Percentiles rank a stretch among this genome's conserved stretches.
phyloP scores from a whole-genome alignment of 2,329 filamentous ascomycete genomes.

The Pseudocercospora pini-densiflorae region DNA sequence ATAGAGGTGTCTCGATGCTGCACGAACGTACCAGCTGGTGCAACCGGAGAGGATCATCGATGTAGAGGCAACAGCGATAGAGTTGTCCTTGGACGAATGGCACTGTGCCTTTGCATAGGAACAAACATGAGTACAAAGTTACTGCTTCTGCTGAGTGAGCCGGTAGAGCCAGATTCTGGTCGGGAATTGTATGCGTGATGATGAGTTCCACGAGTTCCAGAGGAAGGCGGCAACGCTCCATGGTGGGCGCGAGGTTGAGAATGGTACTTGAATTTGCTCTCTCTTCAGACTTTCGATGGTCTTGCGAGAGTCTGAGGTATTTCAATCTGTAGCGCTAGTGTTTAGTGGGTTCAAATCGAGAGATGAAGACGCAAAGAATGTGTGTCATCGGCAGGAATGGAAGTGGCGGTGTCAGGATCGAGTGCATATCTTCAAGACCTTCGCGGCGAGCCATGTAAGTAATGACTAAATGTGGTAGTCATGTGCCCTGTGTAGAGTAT shows the following conservation, averaged over 20 bases:
- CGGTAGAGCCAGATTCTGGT: not conserved
- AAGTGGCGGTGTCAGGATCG: too few relatives aligned
- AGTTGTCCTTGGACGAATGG: not conserved
- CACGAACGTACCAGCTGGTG: not conserved
- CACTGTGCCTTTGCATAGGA: not conserved
- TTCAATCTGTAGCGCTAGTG: too few relatives aligned
- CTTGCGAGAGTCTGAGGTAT: too few relatives aligned
- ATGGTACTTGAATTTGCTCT: too few relatives aligned
- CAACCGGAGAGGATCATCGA: not conserved
- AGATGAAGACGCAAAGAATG: too few relatives aligned
- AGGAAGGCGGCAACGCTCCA: not conserved
- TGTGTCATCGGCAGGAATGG: too few relatives aligned
- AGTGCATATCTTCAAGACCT: too few relatives aligned
- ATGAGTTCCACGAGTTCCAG: not conserved
- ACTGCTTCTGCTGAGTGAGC: not conserved
- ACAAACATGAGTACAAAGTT: not conserved
- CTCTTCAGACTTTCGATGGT: too few relatives aligned
- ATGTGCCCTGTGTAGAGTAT: too few relatives aligned
- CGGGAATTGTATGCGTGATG: not conserved
- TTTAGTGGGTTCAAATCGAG: too few relatives aligned
- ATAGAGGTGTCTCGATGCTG: not conserved
- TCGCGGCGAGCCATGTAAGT: too few relatives aligned
- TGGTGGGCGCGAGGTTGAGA: not conserved
- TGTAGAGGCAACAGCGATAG: not conserved
- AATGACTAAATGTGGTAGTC: too few relatives aligned